A percentile compares a stretch with the other conserved stretches of the same genome.
These are phyloP conservation scores for Euphorbia tirucalli DNA, from an alignment of 345 rosid species.

Conservation along the genomic window DNA sequence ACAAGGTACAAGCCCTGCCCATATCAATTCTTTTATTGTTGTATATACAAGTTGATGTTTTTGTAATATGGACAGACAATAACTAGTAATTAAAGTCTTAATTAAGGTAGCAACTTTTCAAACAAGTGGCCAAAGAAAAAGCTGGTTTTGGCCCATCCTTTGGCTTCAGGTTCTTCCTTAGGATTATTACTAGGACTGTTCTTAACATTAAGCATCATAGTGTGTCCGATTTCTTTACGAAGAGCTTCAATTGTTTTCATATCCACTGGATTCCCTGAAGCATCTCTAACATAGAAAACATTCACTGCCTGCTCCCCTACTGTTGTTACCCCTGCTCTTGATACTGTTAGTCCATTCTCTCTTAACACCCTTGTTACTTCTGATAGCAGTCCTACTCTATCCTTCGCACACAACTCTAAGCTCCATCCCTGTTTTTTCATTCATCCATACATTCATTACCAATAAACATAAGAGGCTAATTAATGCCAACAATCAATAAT, in stretches of 20 bases:
- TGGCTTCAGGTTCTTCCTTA: slow-evolving; percentile 44
- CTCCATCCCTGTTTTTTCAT: slow-evolving; percentile 56
- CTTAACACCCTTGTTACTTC: slow-evolving; percentile 83
- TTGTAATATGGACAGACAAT: slow-evolving; percentile 19
- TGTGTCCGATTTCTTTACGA: slow-evolving; percentile 78
- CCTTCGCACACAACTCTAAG: slow-evolving; percentile 82
- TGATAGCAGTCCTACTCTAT: slow-evolving; percentile 77
- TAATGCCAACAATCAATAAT: no score
- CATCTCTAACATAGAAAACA: slow-evolving; percentile 80
- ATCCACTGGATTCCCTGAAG: slow-evolving; percentile 85
- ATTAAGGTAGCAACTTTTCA: slow-evolving; percentile 75
- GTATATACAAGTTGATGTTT: slow-evolving; percentile 11
- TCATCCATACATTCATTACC: no score
- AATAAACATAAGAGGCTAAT: no score
- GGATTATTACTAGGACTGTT: slow-evolving; percentile 45
- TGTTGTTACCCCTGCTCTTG: slow-evolving; percentile 86
- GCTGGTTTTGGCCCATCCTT: slow-evolving; percentile 73
- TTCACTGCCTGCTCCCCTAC: slow-evolving; percentile 81
- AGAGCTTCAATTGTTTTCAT: slow-evolving; percentile 73
- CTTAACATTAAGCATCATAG: slow-evolving; percentile 77
- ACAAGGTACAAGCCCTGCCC: slow-evolving; percentile 13
- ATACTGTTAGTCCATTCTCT: slow-evolving; percentile 77
- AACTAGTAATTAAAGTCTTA: no score
- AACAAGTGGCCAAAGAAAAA: slow-evolving; percentile 87
- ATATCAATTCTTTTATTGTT: slow-evolving; percentile 18